These are phyloP conservation scores for Cordyceps fumosorosea DNA, from an alignment of 2,329 filamentous ascomycete genomes.

Conservation along the genomic window DNA sequence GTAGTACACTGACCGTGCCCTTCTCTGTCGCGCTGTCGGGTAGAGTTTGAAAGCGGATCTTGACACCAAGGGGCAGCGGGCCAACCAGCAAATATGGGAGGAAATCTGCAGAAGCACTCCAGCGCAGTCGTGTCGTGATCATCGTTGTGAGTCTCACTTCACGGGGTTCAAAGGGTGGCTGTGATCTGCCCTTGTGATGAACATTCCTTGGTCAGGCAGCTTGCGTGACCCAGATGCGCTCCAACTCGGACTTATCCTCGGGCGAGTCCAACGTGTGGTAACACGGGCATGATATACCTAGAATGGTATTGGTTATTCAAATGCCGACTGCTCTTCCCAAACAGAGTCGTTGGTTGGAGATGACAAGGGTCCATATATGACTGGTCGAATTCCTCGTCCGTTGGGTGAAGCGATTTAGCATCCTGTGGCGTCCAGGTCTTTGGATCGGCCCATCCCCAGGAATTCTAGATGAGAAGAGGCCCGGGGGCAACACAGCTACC, in stretches of 20 bases:
- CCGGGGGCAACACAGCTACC: background rate
- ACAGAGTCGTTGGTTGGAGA: too few relatives aligned
- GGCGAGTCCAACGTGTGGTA: background rate
- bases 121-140: background rate
- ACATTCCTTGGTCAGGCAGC: background rate
- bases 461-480: background rate
- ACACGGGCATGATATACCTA: too few relatives aligned
- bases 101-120: background rate
- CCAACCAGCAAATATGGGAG: too few relatives aligned
- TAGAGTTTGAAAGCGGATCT: background rate
- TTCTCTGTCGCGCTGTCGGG: background rate
- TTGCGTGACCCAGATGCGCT: background rate
- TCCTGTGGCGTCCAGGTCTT: too few relatives aligned
- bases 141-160: background rate
- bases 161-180: too few relatives aligned
- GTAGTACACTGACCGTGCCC: background rate
- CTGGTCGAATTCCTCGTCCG: background rate
- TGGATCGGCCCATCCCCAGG: background rate
- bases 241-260: background rate
- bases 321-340: too few relatives aligned
- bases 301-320: too few relatives aligned
- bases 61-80: background rate
- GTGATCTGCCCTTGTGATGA: background rate
- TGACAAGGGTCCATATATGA: background rate
- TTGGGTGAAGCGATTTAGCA: background rate